Conservation (phyloP, 306 rosid species). For the Vachellia collinsii region DNA sequence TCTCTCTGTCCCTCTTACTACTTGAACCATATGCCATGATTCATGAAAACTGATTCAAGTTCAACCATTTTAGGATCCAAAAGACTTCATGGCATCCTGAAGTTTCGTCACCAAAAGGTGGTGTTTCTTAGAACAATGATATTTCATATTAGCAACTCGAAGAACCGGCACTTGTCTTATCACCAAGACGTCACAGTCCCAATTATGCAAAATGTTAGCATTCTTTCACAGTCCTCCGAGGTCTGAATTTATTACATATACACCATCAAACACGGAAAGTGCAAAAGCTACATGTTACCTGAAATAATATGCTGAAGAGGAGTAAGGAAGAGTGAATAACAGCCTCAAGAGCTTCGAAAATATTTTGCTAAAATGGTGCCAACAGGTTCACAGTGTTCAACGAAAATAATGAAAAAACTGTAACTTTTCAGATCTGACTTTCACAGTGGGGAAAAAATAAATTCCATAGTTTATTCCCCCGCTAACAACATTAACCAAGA, state of each 20-base stretch:
- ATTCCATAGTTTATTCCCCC: not conserved
- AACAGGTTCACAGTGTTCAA: not conserved
- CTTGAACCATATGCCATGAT: not conserved
- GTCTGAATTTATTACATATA: not conserved
- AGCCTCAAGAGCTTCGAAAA: not conserved
- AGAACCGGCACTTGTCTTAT: not conserved
- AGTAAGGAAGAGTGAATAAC: not conserved
- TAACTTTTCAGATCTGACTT: not conserved
- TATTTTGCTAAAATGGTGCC: not conserved
- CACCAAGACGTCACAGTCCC: not conserved
- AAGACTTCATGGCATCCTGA: not conserved
- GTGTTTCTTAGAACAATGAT: not conserved
- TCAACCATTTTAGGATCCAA: not conserved
- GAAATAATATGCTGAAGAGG: not conserved
- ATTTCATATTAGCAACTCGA: slow-evolving; percentile 7
- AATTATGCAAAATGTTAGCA: not conserved
- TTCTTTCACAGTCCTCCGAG: not conserved
- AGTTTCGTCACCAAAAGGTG: not conserved
- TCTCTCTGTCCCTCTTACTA: not conserved
- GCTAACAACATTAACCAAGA: not conserved
- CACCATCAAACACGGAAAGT: not conserved
- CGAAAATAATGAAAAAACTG: not conserved
- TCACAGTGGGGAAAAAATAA: not conserved
- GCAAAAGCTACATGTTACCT: not conserved
- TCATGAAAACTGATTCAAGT: slow-evolving; percentile 1